phyloP scores from a whole-genome alignment of 352 stramenopile genomes.

The Phytophthora vignae region DNA sequence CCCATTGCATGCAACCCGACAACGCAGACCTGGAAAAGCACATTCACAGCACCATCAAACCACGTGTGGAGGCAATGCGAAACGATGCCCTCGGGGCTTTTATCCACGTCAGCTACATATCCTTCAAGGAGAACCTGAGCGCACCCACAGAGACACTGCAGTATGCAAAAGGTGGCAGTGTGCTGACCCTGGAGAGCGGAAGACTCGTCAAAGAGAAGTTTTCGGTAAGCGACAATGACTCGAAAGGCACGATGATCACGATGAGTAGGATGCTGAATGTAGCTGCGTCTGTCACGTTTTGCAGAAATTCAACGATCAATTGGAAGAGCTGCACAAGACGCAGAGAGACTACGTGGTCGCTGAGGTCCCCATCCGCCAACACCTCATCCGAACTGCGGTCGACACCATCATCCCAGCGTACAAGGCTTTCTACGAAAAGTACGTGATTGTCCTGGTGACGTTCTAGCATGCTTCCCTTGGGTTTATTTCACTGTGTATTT shows the following conservation, averaged over 20 bases:
- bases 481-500: slow-evolving; percentile 7
- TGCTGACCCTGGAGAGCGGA: slow-evolving; percentile 92
- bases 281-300: background rate
- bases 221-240: slow-evolving; percentile 45
- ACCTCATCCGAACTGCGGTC: slow-evolving; percentile 86
- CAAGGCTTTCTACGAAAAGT: slow-evolving; percentile 93
- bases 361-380: slow-evolving; percentile 84
- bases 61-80: slow-evolving; percentile 84
- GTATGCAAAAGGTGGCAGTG: slow-evolving; percentile 82
- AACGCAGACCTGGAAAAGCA: slow-evolving; percentile 62
- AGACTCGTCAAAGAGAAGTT: slow-evolving; percentile 94
- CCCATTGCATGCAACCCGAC: slow-evolving; percentile 44
- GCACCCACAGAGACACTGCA: slow-evolving; percentile 90
- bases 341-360: slow-evolving; percentile 87
- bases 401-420: slow-evolving; percentile 90
- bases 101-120: slow-evolving; percentile 77
- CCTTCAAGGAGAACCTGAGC: slow-evolving; percentile 67
- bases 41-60: slow-evolving; percentile 76
- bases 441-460: slow-evolving; percentile 10
- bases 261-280: background rate
- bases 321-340: slow-evolving; percentile 74
- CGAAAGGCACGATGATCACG: background rate
- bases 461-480: background rate
- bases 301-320: slow-evolving; percentile 77
- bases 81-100: slow-evolving; percentile 88